Evolutionary conservation across 176 grass and related monocot genomes (phyloP).

Genomic region (Oryza nivara): DNA sequence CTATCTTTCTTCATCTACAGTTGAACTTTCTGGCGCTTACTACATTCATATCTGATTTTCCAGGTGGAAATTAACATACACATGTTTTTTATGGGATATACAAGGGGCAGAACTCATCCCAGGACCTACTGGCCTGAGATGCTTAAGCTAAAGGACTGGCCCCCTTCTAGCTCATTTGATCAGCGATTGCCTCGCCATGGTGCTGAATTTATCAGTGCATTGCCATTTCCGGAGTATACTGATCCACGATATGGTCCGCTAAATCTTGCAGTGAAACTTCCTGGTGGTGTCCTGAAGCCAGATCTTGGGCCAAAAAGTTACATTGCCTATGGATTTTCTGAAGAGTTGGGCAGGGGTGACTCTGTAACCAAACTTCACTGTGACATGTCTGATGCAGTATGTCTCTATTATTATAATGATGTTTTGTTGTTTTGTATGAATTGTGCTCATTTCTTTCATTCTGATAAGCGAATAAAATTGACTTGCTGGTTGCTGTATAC

Average conservation of each 20-base stretch:
- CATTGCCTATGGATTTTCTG: slow-evolving; percentile 72
- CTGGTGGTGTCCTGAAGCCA: slow-evolving; percentile 58
- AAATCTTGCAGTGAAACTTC: slow-evolving; percentile 75
- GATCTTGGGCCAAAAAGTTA: slow-evolving; percentile 80
- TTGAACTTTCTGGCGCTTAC: not conserved
- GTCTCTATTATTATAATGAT: not conserved
- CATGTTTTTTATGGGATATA: slow-evolving; percentile 57
- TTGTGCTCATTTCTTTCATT: slow-evolving; percentile 11
- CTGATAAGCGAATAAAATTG: not conserved
- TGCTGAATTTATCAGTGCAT: slow-evolving; percentile 74
- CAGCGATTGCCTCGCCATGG: slow-evolving; percentile 71
- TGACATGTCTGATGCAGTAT: slow-evolving; percentile 82
- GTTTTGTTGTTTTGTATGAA: not conserved
- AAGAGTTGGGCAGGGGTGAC: slow-evolving; percentile 83
- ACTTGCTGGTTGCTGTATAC: not conserved
- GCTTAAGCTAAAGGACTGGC: slow-evolving; percentile 88
- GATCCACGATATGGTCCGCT: slow-evolving; percentile 72
- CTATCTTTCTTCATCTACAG: not conserved
- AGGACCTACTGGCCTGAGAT: slow-evolving; percentile 61
- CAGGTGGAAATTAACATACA: slow-evolving; percentile 71
- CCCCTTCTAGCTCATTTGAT: slow-evolving; percentile 70
- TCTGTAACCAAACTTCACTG: slow-evolving; percentile 97
- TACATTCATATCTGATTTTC: slow-evolving; percentile 1
- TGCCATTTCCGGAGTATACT: slow-evolving; percentile 83
- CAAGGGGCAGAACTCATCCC: slow-evolving; percentile 43